These are phyloP conservation scores for Xylaria arbuscula DNA, from an alignment of 2,329 filamentous ascomycete genomes.

Conservation along the genomic window DNA sequence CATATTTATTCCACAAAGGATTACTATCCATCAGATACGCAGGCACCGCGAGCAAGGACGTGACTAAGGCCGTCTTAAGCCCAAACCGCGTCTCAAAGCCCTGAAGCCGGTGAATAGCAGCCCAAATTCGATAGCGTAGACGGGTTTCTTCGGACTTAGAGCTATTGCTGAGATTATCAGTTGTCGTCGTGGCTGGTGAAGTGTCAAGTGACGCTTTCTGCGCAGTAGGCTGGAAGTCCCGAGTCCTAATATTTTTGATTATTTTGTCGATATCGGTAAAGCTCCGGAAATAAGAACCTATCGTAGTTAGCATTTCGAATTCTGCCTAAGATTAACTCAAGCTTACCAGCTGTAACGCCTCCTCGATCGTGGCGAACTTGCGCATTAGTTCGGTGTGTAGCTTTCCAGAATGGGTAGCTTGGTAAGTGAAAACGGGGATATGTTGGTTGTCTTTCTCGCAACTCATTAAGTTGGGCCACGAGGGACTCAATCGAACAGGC, in stretches of 20 bases:
- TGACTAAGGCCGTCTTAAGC: slow-evolving; percentile 65
- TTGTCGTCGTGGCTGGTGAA: slow-evolving; percentile 54
- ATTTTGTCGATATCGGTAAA: slow-evolving; percentile 58
- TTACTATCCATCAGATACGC: slow-evolving; percentile 60
- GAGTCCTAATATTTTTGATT: slow-evolving; percentile 57
- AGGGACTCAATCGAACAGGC: slow-evolving; percentile 61
- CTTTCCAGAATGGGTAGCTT: slow-evolving; percentile 65
- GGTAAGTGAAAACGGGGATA: slow-evolving; percentile 60
- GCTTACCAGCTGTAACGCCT: slow-evolving; percentile 64
- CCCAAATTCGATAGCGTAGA: slow-evolving; percentile 62
- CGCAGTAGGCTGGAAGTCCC: slow-evolving; percentile 52
- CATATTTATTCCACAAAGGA: slow-evolving; percentile 66
- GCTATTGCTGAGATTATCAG: slow-evolving; percentile 52
- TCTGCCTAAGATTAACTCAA: slow-evolving; percentile 18
- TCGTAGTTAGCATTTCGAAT: slow-evolving; percentile 27
- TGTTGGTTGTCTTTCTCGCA: slow-evolving; percentile 56
- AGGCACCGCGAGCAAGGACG: slow-evolving; percentile 63
- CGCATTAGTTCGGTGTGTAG: slow-evolving; percentile 64
- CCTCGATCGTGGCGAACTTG: slow-evolving; percentile 70
- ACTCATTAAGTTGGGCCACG: slow-evolving; percentile 59
- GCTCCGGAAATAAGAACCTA: slow-evolving; percentile 56
- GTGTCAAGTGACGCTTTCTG: slow-evolving; percentile 49
- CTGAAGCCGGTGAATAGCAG: slow-evolving; percentile 62
- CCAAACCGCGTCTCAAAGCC: slow-evolving; percentile 69
- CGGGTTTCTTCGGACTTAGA: slow-evolving; percentile 52